Base-by-base conservation (phyloP, 208 protist genomes). In the Wallacemonas sp. region DNA sequence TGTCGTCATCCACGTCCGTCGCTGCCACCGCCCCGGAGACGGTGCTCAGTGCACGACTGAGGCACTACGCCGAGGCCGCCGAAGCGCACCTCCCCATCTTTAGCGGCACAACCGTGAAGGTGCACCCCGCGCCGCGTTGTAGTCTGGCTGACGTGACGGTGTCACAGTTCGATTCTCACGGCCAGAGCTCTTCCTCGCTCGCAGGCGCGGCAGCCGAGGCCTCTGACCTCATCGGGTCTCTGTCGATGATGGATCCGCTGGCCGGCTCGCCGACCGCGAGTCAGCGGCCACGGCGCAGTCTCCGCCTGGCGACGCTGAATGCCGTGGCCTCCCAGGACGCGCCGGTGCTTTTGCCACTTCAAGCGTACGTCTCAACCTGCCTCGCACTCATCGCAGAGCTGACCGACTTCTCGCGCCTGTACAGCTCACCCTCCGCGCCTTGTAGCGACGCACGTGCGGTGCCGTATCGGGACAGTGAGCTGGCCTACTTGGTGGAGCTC, bases 321-420 rank as follows among this genome's bases (percentile, higher is more conserved):
- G 47, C 47, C 3, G 26, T 32, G 6, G 11, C 30, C 16, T 23
- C 21, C 47, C 24, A 55, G 47, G 47, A 55, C 9, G 47, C 26
- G 19, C 47, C 47, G 0, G 47, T 6, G 9, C 47, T 55, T 3
- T 4, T 11, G 6, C 11, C 24, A 3, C 26, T 55, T 17, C 47
- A 55, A 32, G 30, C 19, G 9, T 55, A 55, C 47, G 30, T 55
- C 6, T 8, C 24, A 5, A 32, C 17, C 8, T 55, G 47, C 26
- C 47, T 55, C 21, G 47, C 47, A 6, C 26, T 55, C 16, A 55
- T 55, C 17, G 17, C 47, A 30, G 47, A 55, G 47, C 47, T 55
- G 16, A 55, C 47, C 24, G 47, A 55, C 47, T 55, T 55, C 30
- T 8, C 23, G 24, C 16, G 16, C 5, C 47, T 26, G 24, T 32